A percentile compares a stretch with the other conserved stretches of the same genome.
These are phyloP conservation scores for Spencermartinsiella ligniputridi DNA, from an alignment of 1,139 yeast genomes.

Conservation along the genomic window DNA sequence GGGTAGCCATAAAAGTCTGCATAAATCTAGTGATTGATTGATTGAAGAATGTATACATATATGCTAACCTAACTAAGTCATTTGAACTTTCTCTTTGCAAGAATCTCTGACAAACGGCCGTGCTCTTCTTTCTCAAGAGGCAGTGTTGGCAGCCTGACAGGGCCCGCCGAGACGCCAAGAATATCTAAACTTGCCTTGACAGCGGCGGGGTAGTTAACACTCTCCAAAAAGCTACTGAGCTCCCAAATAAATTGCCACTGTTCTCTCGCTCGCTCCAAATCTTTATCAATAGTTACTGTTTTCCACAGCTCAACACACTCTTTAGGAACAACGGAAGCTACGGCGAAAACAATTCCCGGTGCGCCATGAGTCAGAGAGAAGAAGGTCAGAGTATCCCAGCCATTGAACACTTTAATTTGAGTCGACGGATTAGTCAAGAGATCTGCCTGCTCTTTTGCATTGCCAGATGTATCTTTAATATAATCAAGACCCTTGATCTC, in stretches of 20 bases:
- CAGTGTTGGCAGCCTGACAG: constrained; percentile 7
- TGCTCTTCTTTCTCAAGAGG: constrained; percentile 8
- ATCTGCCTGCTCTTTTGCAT: constrained; percentile 11
- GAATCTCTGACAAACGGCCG: constrained; percentile 5
- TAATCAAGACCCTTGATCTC: constrained; percentile 11
- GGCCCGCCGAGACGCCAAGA: constrained; percentile 6
- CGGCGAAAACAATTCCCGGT: constrained; percentile 7
- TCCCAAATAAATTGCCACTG: constrained; percentile 11
- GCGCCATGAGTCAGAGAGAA: constrained; percentile 10
- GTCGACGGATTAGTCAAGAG: constrained; percentile 7
- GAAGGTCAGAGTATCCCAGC: constrained; percentile 9
- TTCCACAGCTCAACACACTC: constrained; percentile 11
- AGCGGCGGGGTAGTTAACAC: constrained; percentile 11
- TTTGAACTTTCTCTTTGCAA: constrained; percentile 9
- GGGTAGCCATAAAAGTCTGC: too few relatives aligned
- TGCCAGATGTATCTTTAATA: constrained; percentile 11
- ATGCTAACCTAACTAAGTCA: too few relatives aligned
- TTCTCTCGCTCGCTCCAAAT: constrained; percentile 7
- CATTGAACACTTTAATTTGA: constrained; percentile 7
- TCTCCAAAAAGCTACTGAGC: constrained; percentile 7
- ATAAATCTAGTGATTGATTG: too few relatives aligned
- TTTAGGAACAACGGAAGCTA: constrained; percentile 9
- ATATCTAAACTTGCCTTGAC: constrained; percentile 9
- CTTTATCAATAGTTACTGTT: constrained; percentile 6
- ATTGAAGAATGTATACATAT: too few relatives aligned